Conservation (phyloP, 2,329 filamentous ascomycete genomes). For the Apiospora arundinis region DNA sequence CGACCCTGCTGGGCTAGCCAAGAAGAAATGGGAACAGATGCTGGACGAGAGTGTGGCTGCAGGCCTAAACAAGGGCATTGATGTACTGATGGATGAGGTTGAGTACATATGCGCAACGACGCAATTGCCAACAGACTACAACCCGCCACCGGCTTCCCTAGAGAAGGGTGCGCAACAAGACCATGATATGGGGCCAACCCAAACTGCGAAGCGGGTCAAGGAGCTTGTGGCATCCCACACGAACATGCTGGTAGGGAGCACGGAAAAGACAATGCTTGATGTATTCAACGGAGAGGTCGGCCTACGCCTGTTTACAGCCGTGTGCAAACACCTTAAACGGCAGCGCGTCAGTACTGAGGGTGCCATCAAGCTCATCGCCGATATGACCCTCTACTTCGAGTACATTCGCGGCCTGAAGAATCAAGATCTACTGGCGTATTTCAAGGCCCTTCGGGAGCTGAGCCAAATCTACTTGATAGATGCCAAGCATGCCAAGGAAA, state of each 20-base stretch:
- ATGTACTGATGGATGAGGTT: conserved; percentile 97
- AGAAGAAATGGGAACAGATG: conserved; percentile 99
- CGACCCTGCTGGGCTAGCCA: conserved; percentile 88
- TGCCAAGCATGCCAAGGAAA: conserved; percentile 84
- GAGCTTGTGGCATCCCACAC: conserved; percentile 89
- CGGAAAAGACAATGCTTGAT: conserved; percentile 96
- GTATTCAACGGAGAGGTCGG: conserved; percentile 99
- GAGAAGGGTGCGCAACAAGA: conserved; percentile 43
- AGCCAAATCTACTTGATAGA: conserved; percentile 96
- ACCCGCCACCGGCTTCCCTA: conserved; percentile 61
- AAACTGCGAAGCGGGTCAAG: conserved; percentile 80
- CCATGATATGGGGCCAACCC: conserved; percentile 67
- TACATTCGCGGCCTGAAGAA: conserved; percentile 86
- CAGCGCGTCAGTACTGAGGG: conserved; percentile 91
- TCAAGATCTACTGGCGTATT: conserved; percentile 85
- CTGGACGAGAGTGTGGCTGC: conserved; percentile 95
- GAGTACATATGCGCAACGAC: conserved; percentile 93
- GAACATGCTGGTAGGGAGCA: conserved; percentile 90
- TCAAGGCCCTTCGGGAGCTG: conserved; percentile 87
- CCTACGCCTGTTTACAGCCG: conserved; percentile 84
- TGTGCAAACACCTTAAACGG: conserved; percentile 97
- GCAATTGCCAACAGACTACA: conserved; percentile 88
- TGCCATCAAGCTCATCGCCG: conserved; percentile 90
- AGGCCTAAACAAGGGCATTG: conserved; percentile 95
- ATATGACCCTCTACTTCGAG: conserved; percentile 92